Percentiles rank a stretch among this genome's conserved stretches.
These are phyloP conservation scores for Angophora floribunda DNA, from an alignment of 345 rosid genomes.

Conservation along the genomic window DNA sequence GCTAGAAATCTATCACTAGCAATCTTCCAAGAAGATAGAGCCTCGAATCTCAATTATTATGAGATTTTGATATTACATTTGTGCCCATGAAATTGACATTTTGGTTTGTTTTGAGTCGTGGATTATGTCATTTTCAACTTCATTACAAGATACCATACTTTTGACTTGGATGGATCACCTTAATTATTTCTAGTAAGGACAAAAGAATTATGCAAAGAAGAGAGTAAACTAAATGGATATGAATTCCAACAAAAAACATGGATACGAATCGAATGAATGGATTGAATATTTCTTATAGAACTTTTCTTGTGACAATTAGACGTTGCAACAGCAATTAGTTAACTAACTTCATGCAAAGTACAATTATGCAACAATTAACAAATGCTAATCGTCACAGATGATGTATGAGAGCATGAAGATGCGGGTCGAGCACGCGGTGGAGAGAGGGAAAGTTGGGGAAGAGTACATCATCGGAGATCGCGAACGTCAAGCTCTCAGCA, in stretches of 20 bases:
- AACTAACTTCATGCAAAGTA: neutral
- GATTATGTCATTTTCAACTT: neutral
- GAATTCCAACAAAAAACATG: no score
- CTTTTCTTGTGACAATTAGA: neutral
- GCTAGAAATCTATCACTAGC: neutral
- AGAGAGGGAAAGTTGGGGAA: conserved; percentile 27
- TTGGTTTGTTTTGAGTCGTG: neutral
- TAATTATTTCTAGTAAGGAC: neutral
- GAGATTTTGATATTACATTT: neutral
- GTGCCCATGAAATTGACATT: neutral
- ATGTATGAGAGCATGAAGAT: conserved; percentile 55
- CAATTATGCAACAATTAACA: neutral
- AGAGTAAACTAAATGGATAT: neutral
- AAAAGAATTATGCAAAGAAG: neutral
- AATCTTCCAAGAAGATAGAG: neutral
- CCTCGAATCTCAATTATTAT: neutral
- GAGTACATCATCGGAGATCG: conserved; percentile 7
- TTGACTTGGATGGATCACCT: neutral
- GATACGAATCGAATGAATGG: neutral
- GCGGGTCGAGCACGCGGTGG: conserved; percentile 32
- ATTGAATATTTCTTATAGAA: neutral
- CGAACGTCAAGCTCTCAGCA: conserved; percentile 14
- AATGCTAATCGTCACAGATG: conserved; percentile 6
- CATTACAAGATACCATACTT: neutral
- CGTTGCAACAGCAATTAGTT: neutral